Conservation (phyloP, 495 filamentous ascomycete species). For the Hyaloscypha variabilis region DNA sequence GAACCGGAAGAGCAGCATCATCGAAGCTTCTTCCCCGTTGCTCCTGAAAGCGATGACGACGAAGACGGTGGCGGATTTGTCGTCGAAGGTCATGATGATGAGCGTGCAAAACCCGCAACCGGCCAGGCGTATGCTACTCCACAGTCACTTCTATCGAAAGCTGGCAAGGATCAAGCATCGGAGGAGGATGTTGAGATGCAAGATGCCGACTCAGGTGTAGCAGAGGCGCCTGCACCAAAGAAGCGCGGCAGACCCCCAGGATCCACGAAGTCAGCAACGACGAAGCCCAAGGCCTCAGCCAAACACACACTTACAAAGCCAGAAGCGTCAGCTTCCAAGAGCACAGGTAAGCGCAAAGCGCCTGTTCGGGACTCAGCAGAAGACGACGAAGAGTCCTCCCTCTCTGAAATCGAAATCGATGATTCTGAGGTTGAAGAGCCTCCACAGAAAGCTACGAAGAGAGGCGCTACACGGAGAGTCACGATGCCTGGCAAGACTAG, state of each 20-base stretch:
- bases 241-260: slow-evolving; percentile 23
- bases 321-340: neutral
- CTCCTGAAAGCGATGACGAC: slow-evolving; percentile 31
- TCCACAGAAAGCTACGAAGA: slow-evolving; percentile 5
- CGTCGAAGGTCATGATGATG: slow-evolving; percentile 25
- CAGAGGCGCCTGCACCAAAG: slow-evolving; percentile 13
- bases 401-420: slow-evolving; percentile 13
- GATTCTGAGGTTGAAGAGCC: slow-evolving; percentile 8
- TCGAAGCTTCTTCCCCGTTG: slow-evolving; percentile 30
- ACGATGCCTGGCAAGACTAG: slow-evolving; percentile 9
- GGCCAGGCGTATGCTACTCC: slow-evolving; percentile 26
- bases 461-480: neutral
- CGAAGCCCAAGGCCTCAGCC: slow-evolving; percentile 8
- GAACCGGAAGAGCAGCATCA: slow-evolving; percentile 17
- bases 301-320: neutral
- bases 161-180: neutral
- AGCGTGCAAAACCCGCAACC: slow-evolving; percentile 1
- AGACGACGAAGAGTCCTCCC: slow-evolving; percentile 7
- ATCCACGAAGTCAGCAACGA: slow-evolving; percentile 8
- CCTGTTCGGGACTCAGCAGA: slow-evolving; percentile 12
- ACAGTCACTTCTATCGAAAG: slow-evolving; percentile 18
- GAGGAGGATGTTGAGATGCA: slow-evolving; percentile 19
- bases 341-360: slow-evolving; percentile 4
- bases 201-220: neutral
- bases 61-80: slow-evolving; percentile 31